Base-by-base conservation (phyloP, 495 filamentous ascomycete genomes). In the Venustampulla echinocandica region DNA sequence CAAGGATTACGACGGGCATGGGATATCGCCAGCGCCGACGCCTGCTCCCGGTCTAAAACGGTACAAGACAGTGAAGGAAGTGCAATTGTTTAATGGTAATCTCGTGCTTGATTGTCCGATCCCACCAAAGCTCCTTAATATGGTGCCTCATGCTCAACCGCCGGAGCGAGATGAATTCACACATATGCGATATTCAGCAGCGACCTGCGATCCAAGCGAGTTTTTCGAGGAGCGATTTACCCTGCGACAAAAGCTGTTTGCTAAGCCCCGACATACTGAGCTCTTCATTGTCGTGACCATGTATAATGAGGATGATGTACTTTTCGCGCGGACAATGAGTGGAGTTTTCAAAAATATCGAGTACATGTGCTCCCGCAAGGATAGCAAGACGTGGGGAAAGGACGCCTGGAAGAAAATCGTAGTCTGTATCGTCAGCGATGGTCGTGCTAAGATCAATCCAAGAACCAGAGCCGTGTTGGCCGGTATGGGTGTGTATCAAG, bases 351-450 rank as follows among this genome's bases (percentile, higher is more conserved):
- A 96, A 69, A 99, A 99, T 60, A 84, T 99, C 54, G 87, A 95
- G 65, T 87, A 89, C 68, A 93, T 99, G 86, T 94, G 90, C 69
- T 86, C 79, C 28, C 75, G 90, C 27, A 84, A 81, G 4, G 83
- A 80, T 54, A 95, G 89, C 62, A 93, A 90, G 66, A 99, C 90
- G 1, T 99, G 93, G 93, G 93, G 93, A 47, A 89, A 86, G 64
- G 92, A 99, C 57, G 87, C 90, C 3, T 99, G 93, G 93, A 97
- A 97, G 70, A 97, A 97, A 71, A 94, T 99, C 52, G 93, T 99
- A 10, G 93, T 99, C 13, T 99, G 93, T 60, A 81, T 99, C 15
- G 90, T 99, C 47, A 96, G 90, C 52, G 93, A 99, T 56, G 93
- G 93, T 47, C 92, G 92, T 80, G 87, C 83, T 33, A 99, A 99